Conservation (phyloP, 228 moss, liverwort and hornwort genomes). For the Sphagnum fallax region DNA sequence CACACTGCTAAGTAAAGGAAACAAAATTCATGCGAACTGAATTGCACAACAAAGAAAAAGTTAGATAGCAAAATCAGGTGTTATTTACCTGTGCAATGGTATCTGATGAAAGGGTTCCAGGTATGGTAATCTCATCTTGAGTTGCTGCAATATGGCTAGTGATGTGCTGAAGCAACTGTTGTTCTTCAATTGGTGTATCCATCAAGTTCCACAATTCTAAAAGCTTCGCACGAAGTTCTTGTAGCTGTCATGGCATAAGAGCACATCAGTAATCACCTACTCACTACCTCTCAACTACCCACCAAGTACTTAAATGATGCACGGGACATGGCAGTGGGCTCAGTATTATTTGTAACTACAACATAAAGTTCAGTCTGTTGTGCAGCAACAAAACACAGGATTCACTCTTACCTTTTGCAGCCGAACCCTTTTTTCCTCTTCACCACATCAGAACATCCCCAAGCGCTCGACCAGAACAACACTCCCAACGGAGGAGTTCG, state of each 20-base stretch:
- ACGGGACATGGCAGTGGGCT: no score
- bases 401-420: conserved; percentile 44
- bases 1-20: no score
- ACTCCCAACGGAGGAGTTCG: no score
- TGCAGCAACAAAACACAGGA: no score
- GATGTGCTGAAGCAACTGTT: conserved; percentile 71
- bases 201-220: conserved; percentile 95
- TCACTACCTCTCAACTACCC: no score
- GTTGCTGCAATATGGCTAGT: conserved; percentile 77
- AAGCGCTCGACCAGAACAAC: no score
- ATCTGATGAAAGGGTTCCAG: conserved; percentile 67
- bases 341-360: no score
- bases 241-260: conserved; percentile 34
- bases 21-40: no score
- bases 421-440: conserved; percentile 67
- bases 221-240: conserved; percentile 88
- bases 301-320: no score
- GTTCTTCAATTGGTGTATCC: conserved; percentile 83
- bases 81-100: conserved; percentile 73
- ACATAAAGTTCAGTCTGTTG: no score
- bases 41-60: not conserved
- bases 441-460: not conserved
- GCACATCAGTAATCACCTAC: not conserved
- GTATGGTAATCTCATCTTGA: conserved; percentile 66
- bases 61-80: not conserved